These are phyloP conservation scores for Luffa acutangula DNA, from an alignment of 306 rosid species.

Conservation along the genomic window DNA sequence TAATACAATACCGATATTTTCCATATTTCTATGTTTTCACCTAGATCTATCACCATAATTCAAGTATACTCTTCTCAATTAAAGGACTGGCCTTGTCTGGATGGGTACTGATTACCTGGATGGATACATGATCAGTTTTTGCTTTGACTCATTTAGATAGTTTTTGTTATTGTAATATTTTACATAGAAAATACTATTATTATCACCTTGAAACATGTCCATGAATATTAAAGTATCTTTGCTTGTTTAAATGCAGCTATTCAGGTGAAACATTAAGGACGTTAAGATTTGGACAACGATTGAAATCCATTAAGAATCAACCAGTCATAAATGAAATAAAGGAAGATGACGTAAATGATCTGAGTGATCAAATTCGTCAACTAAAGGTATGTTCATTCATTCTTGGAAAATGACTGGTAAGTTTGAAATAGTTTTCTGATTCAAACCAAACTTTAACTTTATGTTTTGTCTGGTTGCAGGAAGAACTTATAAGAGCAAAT, in stretches of 20 bases:
- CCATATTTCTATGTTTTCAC: not conserved
- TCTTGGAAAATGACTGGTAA: constrained; percentile 1
- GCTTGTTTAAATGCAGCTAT: constrained; percentile 47
- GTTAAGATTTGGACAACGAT: constrained; percentile 79
- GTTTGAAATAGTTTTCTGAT: constrained; percentile 6
- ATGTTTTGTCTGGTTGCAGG: constrained; percentile 36
- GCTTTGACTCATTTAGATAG: not conserved
- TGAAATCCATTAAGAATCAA: constrained; percentile 56
- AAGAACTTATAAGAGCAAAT: constrained; percentile 79
- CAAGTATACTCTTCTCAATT: not conserved
- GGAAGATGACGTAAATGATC: constrained; percentile 73
- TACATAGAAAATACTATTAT: not conserved
- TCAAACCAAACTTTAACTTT: not conserved
- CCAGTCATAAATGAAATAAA: constrained; percentile 81
- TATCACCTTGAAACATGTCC: not conserved
- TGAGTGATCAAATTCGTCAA: constrained; percentile 88
- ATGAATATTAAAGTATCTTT: not conserved
- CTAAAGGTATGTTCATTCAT: constrained; percentile 46
- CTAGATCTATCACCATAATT: not conserved
- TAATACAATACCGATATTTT: too few relatives aligned
- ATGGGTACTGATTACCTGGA: not conserved
- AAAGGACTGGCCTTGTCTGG: not conserved
- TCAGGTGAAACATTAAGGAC: constrained; percentile 54
- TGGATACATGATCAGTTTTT: not conserved
- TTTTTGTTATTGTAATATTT: not conserved